phyloP scores from a whole-genome alignment of 2,329 filamentous ascomycete species.

The Aspergillus quadricinctus region DNA sequence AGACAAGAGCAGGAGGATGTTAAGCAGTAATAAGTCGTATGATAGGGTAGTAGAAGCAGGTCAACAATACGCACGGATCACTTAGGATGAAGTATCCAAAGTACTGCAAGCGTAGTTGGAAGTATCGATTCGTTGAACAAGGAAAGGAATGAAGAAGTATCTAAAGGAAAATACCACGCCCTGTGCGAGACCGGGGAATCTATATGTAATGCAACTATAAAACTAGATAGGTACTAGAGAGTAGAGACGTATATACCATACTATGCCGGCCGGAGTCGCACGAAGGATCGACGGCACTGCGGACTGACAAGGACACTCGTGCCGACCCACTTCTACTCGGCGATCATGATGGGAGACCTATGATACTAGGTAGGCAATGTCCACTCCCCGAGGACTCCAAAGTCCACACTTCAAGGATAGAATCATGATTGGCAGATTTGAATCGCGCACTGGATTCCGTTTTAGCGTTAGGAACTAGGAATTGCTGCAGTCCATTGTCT shows the following conservation, averaged over 20 bases:
- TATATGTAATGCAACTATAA: not conserved
- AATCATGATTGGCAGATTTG: not conserved
- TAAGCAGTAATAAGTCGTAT: constrained; percentile 1
- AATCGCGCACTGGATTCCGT: constrained; percentile 5
- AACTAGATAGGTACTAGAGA: not conserved
- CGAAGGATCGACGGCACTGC: not conserved
- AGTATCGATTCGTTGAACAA: not conserved
- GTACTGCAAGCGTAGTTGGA: too few relatives aligned
- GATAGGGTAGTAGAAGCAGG: not conserved
- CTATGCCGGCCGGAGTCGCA: not conserved
- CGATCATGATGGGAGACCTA: not conserved
- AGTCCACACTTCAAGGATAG: not conserved
- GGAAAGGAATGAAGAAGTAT: not conserved
- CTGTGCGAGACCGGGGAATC: not conserved
- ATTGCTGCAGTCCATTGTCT: constrained; percentile 17
- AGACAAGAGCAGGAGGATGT: constrained; percentile 1
- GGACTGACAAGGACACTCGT: not conserved
- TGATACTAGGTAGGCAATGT: too few relatives aligned
- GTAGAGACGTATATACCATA: not conserved
- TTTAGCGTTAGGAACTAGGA: constrained; percentile 14
- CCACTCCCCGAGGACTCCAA: not conserved
- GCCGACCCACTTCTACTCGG: not conserved
- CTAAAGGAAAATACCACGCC: not conserved
- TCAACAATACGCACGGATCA: not conserved
- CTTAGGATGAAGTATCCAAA: not conserved